Conservation (phyloP, 2,329 filamentous ascomycete species). For the Microcyclospora tardicrescens region DNA sequence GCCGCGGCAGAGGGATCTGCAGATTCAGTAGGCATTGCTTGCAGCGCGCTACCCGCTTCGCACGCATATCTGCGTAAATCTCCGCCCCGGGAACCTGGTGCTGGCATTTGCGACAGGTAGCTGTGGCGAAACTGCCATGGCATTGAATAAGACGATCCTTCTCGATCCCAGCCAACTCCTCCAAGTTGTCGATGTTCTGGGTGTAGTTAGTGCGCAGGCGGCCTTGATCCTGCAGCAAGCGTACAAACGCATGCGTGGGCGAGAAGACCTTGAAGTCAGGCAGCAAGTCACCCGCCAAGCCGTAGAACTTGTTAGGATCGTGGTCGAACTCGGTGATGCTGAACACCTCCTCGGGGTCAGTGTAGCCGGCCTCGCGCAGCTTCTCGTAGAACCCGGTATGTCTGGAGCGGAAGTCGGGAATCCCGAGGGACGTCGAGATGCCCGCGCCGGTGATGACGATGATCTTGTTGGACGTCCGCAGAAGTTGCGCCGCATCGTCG, state of each 20-base stretch:
- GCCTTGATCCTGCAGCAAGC: conserved; percentile 69
- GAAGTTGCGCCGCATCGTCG: conserved; percentile 70
- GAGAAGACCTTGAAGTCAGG: conserved; percentile 63
- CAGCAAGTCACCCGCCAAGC: conserved; percentile 78
- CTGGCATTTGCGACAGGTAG: conserved; percentile 73
- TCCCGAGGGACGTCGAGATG: conserved; percentile 91
- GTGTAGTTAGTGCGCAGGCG: conserved; percentile 96
- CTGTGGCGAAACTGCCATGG: conserved; percentile 89
- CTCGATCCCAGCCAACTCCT: conserved; percentile 70
- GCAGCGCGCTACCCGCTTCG: conserved; percentile 65
- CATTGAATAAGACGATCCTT: conserved; percentile 83
- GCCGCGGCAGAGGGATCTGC: conserved; percentile 20
- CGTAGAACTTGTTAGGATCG: conserved; percentile 83
- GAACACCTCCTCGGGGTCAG: conserved; percentile 89
- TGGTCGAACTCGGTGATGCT: conserved; percentile 77
- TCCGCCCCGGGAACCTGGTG: conserved; percentile 59
- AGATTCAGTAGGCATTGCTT: conserved; percentile 51
- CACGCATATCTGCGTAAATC: conserved; percentile 68
- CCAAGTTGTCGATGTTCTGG: conserved; percentile 85
- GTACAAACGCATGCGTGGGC: conserved; percentile 89
- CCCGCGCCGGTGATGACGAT: conserved; percentile 90
- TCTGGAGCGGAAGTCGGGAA: conserved; percentile 92
- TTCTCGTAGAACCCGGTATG: conserved; percentile 84
- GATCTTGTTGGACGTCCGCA: conserved; percentile 66
- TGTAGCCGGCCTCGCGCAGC: conserved; percentile 61